These are phyloP conservation scores for Paramecium octaurelia DNA, from an alignment of 73 alveolate genomes.

Conservation along the genomic window DNA sequence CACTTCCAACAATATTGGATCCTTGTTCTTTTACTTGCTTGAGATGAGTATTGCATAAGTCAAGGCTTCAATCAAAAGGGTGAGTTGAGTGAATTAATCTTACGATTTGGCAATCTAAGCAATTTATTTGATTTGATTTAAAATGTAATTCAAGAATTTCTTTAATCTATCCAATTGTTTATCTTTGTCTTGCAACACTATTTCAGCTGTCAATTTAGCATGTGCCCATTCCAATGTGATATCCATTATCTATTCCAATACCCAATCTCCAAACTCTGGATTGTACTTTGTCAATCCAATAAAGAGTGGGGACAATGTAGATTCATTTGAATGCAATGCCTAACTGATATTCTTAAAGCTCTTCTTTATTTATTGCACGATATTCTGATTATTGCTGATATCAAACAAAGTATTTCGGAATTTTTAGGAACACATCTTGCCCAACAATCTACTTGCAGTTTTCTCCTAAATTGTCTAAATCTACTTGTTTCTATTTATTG, in stretches of 20 bases:
- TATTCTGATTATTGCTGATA: constrained; percentile 33
- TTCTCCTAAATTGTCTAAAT: constrained; percentile 33
- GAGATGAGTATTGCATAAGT: constrained; percentile 39
- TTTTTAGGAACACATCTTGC: constrained; percentile 45
- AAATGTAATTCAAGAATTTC: constrained; percentile 16
- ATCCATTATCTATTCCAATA: constrained; percentile 26
- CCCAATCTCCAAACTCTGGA: constrained; percentile 63
- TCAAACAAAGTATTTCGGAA: constrained; percentile 25
- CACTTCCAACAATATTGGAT: background rate
- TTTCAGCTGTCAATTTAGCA: constrained; percentile 56
- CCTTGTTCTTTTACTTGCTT: background rate
- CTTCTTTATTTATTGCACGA: constrained; percentile 17
- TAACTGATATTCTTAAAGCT: constrained; percentile 22
- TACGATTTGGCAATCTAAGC: background rate
- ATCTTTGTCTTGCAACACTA: constrained; percentile 18
- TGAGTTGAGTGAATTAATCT: background rate
- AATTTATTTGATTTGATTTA: background rate
- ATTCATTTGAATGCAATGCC: constrained; percentile 47
- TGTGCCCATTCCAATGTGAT: constrained; percentile 49
- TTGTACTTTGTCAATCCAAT: constrained; percentile 51
- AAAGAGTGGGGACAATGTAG: constrained; percentile 56
- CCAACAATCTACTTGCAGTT: constrained; percentile 47
- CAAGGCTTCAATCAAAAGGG: constrained; percentile 50
- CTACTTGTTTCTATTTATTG: constrained; percentile 1
- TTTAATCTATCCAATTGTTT: constrained; percentile 35